Evolutionary conservation across 2,329 filamentous ascomycete species (phyloP), one percentile per base, ranked within the genome.

Genomic region (Remersonia thermophila): DNA sequence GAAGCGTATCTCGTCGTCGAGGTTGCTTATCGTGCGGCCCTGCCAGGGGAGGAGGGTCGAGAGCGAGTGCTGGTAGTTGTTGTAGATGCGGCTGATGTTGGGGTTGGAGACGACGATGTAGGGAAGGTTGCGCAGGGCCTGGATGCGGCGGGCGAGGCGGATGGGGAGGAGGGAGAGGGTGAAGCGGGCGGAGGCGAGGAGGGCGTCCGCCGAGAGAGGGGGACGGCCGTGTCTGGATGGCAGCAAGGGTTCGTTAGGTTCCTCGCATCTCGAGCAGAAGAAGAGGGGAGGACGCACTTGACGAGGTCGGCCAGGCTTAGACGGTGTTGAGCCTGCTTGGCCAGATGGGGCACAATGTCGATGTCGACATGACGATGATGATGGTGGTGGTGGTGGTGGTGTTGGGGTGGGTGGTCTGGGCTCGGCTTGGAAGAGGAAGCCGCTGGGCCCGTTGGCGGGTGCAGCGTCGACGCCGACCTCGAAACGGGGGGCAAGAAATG

Each of bases 71-170:
- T 93, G 69, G 58, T 98, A 98, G 60, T 95, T 96, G 59, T 83
- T 79, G 66, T 96, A 94, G 46, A 98, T 98, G 51, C 81, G 80
- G 17, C 80, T 83, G 48, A 98, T 86, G 55, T 95, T 85, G 1
- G 86, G 84, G 55, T 98, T 96, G n/a, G 89, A 87, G 17, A 98
- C 91, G 37, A 98, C 89, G 46, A 98, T 96, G 59, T 89, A 98
- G 0, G 91, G 91, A 7, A 98, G 74, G 55, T 93, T 94, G 45
- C 87, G 80, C 13, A 98, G 68, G 30, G 86, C 85, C 57, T 94
- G 83, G 46, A 98, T 93, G 38, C 91, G 84, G 56, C 93, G 85
- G 17, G 91, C 91, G 17, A 98, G 77, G 27, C 91, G 84, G 33
- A 91, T 83, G 11, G 91, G 91, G 8, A 96, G 77, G 36, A 95